Percentiles rank a stretch among this genome's conserved stretches.
Conservation (phyloP, 306 rosid species). For the Erythrophleum fordii region DNA sequence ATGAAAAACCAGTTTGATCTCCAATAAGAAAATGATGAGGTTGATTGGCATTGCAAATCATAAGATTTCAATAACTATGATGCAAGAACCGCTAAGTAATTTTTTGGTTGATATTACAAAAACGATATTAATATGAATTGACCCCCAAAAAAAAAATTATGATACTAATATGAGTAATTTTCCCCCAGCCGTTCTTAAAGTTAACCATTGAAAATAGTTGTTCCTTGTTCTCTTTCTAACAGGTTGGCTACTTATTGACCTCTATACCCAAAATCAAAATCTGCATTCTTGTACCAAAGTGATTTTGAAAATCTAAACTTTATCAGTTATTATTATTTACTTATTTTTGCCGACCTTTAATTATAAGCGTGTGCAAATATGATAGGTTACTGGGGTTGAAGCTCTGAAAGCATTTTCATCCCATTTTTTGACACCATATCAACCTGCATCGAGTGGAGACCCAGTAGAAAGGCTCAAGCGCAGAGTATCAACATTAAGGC, state of each 20-base stretch:
- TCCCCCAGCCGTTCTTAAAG: not conserved
- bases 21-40: not conserved
- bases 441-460: constrained; percentile 48
- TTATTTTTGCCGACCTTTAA: constrained; percentile 25
- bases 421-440: constrained; percentile 66
- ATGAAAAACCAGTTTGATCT: not conserved
- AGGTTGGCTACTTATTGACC: not conserved
- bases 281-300: not conserved
- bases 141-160: not conserved
- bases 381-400: constrained; percentile 90
- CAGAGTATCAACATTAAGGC: constrained; percentile 56
- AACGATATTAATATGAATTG: no score
- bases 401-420: constrained; percentile 78
- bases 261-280: not conserved
- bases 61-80: not conserved
- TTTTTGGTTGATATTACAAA: not conserved
- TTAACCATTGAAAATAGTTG: not conserved
- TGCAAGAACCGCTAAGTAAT: not conserved
- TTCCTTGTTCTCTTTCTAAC: not conserved
- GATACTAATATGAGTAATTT: not conserved
- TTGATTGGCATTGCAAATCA: not conserved
- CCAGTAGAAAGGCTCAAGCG: constrained; percentile 68
- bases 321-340: not conserved
- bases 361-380: constrained; percentile 16
- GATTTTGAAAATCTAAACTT: not conserved